Evolutionary conservation across 441 rosid genomes (phyloP), one percentile per base, ranked within the genome.

Genomic region (Populus tomentosa): DNA sequence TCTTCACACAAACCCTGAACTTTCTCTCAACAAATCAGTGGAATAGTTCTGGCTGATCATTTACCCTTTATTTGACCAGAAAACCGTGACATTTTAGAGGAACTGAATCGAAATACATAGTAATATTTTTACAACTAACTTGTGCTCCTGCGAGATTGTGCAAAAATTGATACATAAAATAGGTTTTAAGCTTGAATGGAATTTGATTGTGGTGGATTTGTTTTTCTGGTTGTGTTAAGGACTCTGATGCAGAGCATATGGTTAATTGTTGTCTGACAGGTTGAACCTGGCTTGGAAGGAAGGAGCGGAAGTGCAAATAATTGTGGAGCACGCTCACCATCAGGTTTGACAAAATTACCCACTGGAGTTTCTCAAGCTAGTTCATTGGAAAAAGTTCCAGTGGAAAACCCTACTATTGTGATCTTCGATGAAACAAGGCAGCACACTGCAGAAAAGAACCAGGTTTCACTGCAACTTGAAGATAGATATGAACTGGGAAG

Each of bases 301-400:
- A 78, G 50, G 82, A 79, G 63, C 21, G 63, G 78, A 64, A 71
- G 69, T 69, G 78, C 74, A 77, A 69, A n/a, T 26, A 30, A 67
- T 40, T 74, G 72, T 18, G 81, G 84, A 73, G 79, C 73, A 30
- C 20, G 82, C 59, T 73, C 76, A 23, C 50, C 75, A 46, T 79
- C 79, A 81, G 74, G 77, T 81, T 69, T 67, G 78, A 50, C 61
- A 66, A 61, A 69, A 42, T 67, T 75, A 53, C 75, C 75, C 28
- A 67, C 53, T 73, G 80, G 80, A 70, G 72, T 61, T 82, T 80
- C 85, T 79, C 87, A 81, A 81, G 70, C 26, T 77, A 78, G 33
- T 72, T 77, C 81, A 40, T 23, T 38, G 69, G 88, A 81, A 76
- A 85, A 84, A 87, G 84, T 83, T 78, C 87, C 71, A 81, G 86